These are phyloP conservation scores for Eucalyptus curtisii DNA, from an alignment of 345 rosid genomes.

Conservation along the genomic window DNA sequence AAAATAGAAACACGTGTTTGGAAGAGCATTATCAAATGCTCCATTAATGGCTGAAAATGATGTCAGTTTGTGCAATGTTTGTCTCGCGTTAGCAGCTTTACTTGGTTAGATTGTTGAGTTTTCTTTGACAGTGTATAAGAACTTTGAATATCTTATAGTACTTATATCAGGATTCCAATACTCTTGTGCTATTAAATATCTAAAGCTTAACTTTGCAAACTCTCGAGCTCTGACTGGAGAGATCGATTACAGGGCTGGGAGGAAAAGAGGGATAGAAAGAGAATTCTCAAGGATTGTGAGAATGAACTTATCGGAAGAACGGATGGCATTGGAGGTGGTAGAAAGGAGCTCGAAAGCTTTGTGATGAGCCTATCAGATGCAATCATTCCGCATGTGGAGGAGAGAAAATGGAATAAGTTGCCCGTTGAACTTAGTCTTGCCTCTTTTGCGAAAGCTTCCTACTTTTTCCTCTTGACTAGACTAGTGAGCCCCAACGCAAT, in stretches of 20 bases:
- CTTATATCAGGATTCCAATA: neutral
- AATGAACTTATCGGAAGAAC: neutral
- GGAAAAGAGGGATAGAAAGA: neutral
- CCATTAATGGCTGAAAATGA: neutral
- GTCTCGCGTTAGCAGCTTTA: neutral
- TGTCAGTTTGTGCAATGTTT: neutral
- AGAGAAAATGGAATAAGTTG: neutral
- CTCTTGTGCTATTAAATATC: neutral
- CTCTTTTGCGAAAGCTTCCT: neutral
- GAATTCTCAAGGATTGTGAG: neutral
- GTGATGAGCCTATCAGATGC: neutral
- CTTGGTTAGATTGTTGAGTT: neutral
- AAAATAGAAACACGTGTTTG: rapidly evolving
- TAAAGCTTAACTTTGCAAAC: neutral
- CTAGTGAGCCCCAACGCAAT: neutral
- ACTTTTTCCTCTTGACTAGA: neutral
- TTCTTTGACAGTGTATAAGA: neutral
- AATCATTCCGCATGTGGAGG: neutral
- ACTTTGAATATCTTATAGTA: neutral
- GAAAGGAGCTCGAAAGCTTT: neutral
- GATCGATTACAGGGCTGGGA: neutral
- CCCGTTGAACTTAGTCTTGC: neutral
- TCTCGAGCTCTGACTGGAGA: neutral
- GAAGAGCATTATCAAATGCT: too few species aligned
- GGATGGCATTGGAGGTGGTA: neutral